phyloP scores from a whole-genome alignment of 352 stramenopile genomes.

The Thraustochytrium striatum region DNA sequence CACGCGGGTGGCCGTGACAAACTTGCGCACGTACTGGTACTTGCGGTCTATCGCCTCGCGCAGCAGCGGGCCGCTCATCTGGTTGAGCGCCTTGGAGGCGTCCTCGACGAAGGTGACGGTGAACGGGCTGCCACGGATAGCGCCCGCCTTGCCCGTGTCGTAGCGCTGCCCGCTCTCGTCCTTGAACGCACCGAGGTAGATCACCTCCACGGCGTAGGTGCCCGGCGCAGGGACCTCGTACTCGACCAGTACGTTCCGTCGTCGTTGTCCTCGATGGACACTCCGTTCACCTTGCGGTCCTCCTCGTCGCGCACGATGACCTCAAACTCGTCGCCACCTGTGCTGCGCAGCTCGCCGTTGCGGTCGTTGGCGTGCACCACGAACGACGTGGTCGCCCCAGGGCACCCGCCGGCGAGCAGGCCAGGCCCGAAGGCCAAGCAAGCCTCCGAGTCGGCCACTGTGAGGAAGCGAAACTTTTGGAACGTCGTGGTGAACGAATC shows the following conservation, averaged over 20 bases:
- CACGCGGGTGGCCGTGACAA: conserved; percentile 6
- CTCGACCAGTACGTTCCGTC: conserved; percentile 88
- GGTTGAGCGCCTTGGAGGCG: conserved; percentile 54
- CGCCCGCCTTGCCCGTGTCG: conserved; percentile 73
- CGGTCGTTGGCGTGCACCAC: conserved; percentile 85
- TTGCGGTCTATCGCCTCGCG: conserved; percentile 33
- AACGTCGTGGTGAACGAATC: conserved; percentile 87
- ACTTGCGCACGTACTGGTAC: background rate
- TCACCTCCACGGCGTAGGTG: conserved; percentile 67
- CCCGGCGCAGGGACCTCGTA: conserved; percentile 73
- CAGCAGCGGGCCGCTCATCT: conserved; percentile 54
- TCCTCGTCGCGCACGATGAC: conserved; percentile 58
- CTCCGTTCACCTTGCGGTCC: conserved; percentile 46
- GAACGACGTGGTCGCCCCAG: conserved; percentile 72
- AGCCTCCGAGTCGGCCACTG: conserved; percentile 79
- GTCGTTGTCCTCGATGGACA: conserved; percentile 70
- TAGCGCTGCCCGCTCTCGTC: conserved; percentile 89
- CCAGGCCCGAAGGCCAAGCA: conserved; percentile 89
- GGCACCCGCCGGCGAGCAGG: conserved; percentile 72
- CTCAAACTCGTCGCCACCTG: conserved; percentile 88
- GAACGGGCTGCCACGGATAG: conserved; percentile 88
- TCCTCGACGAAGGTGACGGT: conserved; percentile 52
- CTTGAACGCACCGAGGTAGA: conserved; percentile 49
- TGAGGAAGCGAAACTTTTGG: conserved; percentile 87
- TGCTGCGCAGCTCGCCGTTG: conserved; percentile 76